Percentiles rank a stretch among this genome's conserved stretches.
Conservation (phyloP, 2,329 filamentous ascomycete genomes). For the Onygenales sp. region DNA sequence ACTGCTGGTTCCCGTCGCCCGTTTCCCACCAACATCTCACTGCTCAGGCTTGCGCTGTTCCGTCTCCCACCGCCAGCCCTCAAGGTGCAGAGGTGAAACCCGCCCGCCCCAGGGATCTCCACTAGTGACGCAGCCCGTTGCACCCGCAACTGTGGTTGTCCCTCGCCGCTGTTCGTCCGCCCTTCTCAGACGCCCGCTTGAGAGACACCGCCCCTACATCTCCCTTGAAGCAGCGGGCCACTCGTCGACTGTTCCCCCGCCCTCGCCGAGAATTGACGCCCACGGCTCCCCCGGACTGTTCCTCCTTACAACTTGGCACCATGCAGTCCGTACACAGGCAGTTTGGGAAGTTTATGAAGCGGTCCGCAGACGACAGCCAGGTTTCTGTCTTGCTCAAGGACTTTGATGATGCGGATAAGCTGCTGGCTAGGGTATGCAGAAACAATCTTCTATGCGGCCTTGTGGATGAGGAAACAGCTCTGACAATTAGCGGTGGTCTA, state of each 20-base stretch:
- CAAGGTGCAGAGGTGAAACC: neutral
- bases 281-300: neutral
- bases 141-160: neutral
- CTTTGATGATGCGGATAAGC: constrained; percentile 68
- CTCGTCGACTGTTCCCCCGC: neutral
- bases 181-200: too few species aligned
- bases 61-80: neutral
- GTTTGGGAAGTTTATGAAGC: constrained; percentile 62
- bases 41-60: neutral
- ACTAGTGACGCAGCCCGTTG: constrained; percentile 9
- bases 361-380: constrained; percentile 66
- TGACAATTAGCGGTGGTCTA: constrained; percentile 1
- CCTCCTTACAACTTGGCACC: constrained; percentile 8
- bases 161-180: neutral
- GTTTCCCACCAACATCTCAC: neutral
- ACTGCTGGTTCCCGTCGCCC: too few species aligned
- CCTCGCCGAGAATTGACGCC: neutral
- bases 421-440: constrained; percentile 57
- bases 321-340: constrained; percentile 55
- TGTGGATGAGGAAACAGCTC: neutral
- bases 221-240: too few species aligned
- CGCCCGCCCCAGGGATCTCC: constrained; percentile 1
- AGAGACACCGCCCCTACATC: too few species aligned
- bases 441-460: neutral
- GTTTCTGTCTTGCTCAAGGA: constrained; percentile 66